These are phyloP conservation scores for Phialemonium atrogriseum DNA, from an alignment of 2,329 filamentous ascomycete genomes.

Conservation along the genomic window DNA sequence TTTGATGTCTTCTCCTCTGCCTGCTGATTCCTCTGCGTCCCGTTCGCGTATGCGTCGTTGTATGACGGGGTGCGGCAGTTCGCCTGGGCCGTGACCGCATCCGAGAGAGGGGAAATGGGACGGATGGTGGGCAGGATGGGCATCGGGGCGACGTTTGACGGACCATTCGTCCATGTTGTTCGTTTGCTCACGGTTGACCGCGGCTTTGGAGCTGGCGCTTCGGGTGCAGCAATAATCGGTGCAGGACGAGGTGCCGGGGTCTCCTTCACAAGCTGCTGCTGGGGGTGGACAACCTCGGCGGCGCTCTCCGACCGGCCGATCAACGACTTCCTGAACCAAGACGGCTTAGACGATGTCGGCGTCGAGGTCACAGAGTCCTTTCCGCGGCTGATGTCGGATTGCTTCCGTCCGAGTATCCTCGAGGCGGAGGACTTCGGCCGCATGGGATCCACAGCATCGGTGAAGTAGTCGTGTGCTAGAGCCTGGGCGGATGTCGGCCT, in stretches of 20 bases:
- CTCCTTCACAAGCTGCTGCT: slow-evolving; percentile 37
- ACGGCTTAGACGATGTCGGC: slow-evolving; percentile 70
- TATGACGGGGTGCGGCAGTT: slow-evolving; percentile 54
- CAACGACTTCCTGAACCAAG: slow-evolving; percentile 94
- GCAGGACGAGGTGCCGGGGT: slow-evolving; percentile 32
- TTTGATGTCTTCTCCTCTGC: slow-evolving; percentile 63
- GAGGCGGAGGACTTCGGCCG: slow-evolving; percentile 86
- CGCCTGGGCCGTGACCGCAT: slow-evolving; percentile 83
- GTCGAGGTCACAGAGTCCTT: slow-evolving; percentile 53
- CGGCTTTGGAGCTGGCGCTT: slow-evolving; percentile 29
- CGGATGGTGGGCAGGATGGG: slow-evolving; percentile 90
- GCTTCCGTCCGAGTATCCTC: slow-evolving; percentile 78
- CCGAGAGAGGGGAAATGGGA: slow-evolving; percentile 92
- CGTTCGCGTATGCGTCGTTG: slow-evolving; percentile 37
- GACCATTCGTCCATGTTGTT: slow-evolving; percentile 86
- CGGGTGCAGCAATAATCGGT: slow-evolving; percentile 36
- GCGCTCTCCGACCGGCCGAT: slow-evolving; percentile 69
- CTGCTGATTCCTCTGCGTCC: slow-evolving; percentile 25
- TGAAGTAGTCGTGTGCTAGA: slow-evolving; percentile 91
- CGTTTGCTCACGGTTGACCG: slow-evolving; percentile 63
- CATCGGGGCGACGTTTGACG: slow-evolving; percentile 77
- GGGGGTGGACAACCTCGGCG: slow-evolving; percentile 43
- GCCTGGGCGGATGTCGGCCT: slow-evolving; percentile 89
- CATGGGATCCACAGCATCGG: slow-evolving; percentile 84
- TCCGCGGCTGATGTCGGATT: slow-evolving; percentile 68